Conservation (phyloP, 805 yeast genomes). For the Ogataea trehaloabstinens region DNA sequence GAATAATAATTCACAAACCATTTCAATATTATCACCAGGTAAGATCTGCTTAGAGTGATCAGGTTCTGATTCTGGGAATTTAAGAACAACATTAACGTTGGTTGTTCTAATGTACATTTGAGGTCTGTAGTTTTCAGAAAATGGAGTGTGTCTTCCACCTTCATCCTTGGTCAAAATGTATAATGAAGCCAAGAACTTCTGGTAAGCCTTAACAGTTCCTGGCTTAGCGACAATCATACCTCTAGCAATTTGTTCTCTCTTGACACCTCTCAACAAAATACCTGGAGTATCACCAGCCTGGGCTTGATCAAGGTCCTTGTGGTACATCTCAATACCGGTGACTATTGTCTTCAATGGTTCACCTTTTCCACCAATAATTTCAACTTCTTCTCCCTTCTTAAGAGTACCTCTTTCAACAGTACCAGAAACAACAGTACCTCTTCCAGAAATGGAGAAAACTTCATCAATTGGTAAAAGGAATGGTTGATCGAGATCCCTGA, state of each 20-base stretch:
- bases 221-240: slow-evolving; percentile 98
- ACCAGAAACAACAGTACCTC: slow-evolving; percentile 99
- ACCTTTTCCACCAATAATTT: slow-evolving; percentile 89
- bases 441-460: slow-evolving; percentile 96
- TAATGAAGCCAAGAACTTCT: slow-evolving; percentile 88
- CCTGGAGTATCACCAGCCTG: slow-evolving; percentile 99
- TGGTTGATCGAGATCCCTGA: slow-evolving; percentile 93
- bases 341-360: slow-evolving; percentile 89
- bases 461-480: slow-evolving; percentile 97
- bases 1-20: slow-evolving; percentile 84
- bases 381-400: slow-evolving; percentile 98
- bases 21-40: slow-evolving; percentile 99
- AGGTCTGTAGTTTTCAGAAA: slow-evolving; percentile 96
- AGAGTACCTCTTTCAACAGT: slow-evolving; percentile 98
- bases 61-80: slow-evolving; percentile 77
- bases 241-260: slow-evolving; percentile 94
- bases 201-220: slow-evolving; percentile 87
- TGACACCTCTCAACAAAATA: slow-evolving; percentile 93
- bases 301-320: slow-evolving; percentile 96
- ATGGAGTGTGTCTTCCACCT: slow-evolving; percentile 99
- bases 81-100: slow-evolving; percentile 86
- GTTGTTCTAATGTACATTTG: slow-evolving; percentile 96
- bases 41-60: slow-evolving; percentile 88
- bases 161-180: slow-evolving; percentile 94
- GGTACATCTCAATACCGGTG: slow-evolving; percentile 99